A percentile compares a stretch with the other conserved stretches of the same genome.
phyloP scores from a whole-genome alignment of 1,284 basidiomycete genomes.

The Porogramme epimiltina region DNA sequence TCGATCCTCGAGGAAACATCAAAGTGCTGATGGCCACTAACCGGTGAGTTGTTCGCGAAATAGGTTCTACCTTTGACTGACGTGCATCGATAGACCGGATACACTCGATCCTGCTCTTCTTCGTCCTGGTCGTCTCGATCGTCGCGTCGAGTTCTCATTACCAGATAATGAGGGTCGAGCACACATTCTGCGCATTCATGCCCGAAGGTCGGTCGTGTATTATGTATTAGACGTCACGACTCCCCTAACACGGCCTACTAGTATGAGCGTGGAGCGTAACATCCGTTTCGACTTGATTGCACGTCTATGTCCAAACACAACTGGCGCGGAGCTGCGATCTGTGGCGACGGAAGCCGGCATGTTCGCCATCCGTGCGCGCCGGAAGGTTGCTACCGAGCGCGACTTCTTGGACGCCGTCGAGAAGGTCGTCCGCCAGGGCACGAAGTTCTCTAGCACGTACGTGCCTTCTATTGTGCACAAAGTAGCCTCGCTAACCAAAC shows the following conservation, averaged over 20 bases:
- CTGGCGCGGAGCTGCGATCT: constrained; percentile 94
- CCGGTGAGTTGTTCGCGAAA: constrained; percentile 50
- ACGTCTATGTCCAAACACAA: constrained; percentile 95
- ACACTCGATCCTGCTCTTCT: constrained; percentile 97
- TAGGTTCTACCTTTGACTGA: constrained; percentile 1
- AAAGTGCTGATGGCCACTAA: constrained; percentile 99
- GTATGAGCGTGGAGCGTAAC: constrained; percentile 97
- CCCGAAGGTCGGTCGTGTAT: constrained; percentile 68
- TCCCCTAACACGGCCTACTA: constrained; percentile 33
- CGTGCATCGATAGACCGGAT: constrained; percentile 71
- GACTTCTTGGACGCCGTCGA: constrained; percentile 99
- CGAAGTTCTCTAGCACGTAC: constrained; percentile 92
- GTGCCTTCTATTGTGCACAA: constrained; percentile 30
- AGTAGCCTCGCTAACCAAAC: not conserved
- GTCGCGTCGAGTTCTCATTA: constrained; percentile 93
- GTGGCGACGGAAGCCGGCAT: constrained; percentile 99
- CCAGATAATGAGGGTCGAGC: constrained; percentile 97
- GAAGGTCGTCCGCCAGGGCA: constrained; percentile 97
- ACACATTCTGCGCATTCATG: constrained; percentile 97
- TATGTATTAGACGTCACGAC: constrained; percentile 4
- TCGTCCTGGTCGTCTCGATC: constrained; percentile 94
- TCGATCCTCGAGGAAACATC: constrained; percentile 98
- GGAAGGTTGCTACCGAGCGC: constrained; percentile 96
- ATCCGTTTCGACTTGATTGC: constrained; percentile 99
- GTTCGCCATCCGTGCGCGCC: constrained; percentile 97